Percentiles rank a stretch among this genome's conserved stretches.
Evolutionary conservation across 225 moss, liverwort and hornwort genomes (phyloP).

Genomic region (Physcomitrium patens): DNA sequence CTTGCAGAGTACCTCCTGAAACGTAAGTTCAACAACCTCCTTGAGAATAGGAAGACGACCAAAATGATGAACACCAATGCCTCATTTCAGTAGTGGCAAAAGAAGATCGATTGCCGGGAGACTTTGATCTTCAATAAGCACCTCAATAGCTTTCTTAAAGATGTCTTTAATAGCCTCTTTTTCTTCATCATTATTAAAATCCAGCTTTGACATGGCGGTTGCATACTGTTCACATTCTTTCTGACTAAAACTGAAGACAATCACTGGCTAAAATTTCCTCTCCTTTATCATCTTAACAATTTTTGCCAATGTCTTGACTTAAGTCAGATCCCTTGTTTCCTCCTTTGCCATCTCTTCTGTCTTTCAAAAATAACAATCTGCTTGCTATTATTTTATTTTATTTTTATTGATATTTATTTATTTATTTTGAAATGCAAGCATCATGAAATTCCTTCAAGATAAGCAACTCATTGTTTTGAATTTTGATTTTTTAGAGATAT

Average conservation of each 20-base stretch:
- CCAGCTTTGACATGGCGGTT: conserved; percentile 78
- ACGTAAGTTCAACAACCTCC: conserved; percentile 93
- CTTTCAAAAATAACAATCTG: too few species aligned
- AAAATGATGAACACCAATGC: conserved; percentile 98
- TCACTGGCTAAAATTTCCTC: conserved; percentile 93
- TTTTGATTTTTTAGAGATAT: too few species aligned
- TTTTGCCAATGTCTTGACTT: too few species aligned
- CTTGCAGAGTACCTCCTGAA: conserved; percentile 96
- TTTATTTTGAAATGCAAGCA: too few species aligned
- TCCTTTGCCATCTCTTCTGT: too few species aligned
- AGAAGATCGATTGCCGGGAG: conserved; percentile 85
- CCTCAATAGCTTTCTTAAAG: conserved; percentile 87
- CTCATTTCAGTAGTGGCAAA: conserved; percentile 88
- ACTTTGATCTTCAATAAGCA: conserved; percentile 77
- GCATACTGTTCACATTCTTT: conserved; percentile 88
- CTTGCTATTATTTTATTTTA: too few species aligned
- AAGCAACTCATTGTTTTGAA: too few species aligned
- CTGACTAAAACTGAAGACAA: conserved; percentile 96
- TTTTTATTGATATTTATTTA: too few species aligned
- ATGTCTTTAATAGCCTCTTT: conserved; percentile 85
- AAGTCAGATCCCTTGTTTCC: too few species aligned
- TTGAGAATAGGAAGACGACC: conserved; percentile 94
- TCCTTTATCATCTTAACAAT: conserved; percentile 99
- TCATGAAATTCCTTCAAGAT: too few species aligned
- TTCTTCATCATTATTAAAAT: conserved; percentile 87